Evolutionary conservation across 306 rosid species (phyloP).

Genomic region (Vigna nakashimae): DNA sequence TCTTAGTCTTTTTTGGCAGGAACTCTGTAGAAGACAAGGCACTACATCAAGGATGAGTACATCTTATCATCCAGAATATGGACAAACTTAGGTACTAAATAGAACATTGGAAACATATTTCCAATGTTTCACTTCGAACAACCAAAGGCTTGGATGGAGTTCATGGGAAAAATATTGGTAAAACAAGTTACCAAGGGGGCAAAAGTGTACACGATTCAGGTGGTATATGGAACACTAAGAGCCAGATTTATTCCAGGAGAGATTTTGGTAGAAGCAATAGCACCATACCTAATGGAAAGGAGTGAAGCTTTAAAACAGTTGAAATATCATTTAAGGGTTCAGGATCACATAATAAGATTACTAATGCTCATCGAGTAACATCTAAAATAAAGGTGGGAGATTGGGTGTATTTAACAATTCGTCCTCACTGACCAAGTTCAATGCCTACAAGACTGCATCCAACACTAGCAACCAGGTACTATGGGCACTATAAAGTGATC

Average conservation of each 20-base stretch:
- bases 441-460: background rate
- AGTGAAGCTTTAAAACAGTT: background rate
- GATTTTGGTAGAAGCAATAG: background rate
- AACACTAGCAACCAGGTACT: background rate
- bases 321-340: background rate
- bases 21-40: too few species aligned
- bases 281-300: background rate
- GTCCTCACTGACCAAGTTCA: background rate
- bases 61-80: too few species aligned
- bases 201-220: background rate
- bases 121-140: too few species aligned
- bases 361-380: background rate
- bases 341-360: background rate
- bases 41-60: too few species aligned
- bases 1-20: too few species aligned
- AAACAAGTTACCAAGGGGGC: too few species aligned
- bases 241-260: background rate
- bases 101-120: too few species aligned
- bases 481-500: background rate
- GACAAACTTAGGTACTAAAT: too few species aligned
- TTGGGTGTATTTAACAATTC: too few species aligned
- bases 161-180: too few species aligned
- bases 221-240: background rate
- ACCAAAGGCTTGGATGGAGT: too few species aligned
- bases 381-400: background rate